Percentiles rank a stretch among this genome's conserved stretches.
Conservation (phyloP, 108 stramenopile species). For the Schizochytrium sp. region DNA sequence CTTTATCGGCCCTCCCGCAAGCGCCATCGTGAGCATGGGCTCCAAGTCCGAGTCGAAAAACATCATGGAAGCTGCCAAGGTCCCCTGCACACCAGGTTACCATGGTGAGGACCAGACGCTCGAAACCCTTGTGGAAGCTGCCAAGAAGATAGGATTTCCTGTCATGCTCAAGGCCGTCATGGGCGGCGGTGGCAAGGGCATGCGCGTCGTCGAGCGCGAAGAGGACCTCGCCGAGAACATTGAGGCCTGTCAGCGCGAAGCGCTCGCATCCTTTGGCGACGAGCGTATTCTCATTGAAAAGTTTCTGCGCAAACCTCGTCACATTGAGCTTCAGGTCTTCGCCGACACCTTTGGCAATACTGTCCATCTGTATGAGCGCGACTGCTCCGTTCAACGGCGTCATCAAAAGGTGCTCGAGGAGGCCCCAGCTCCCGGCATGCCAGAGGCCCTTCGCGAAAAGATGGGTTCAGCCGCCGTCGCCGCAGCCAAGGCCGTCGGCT, state of each 20-base stretch:
- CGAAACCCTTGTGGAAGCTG: conserved; percentile 35
- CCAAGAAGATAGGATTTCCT: conserved; percentile 60
- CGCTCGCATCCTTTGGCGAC: conserved; percentile 68
- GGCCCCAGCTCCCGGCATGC: conserved; percentile 78
- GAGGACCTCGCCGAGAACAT: conserved; percentile 57
- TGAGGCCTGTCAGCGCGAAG: conserved; percentile 62
- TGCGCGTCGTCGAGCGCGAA: conserved; percentile 60
- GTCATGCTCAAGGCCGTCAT: conserved; percentile 86
- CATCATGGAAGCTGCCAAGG: conserved; percentile 56
- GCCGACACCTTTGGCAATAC: conserved; percentile 82
- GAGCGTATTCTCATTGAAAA: conserved; percentile 69
- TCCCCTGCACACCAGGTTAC: conserved; percentile 57
- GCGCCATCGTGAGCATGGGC: conserved; percentile 70
- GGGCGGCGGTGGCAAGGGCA: conserved; percentile 90
- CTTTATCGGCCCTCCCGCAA: conserved; percentile 77
- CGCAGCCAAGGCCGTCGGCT: conserved; percentile 70
- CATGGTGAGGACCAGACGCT: conserved; percentile 52
- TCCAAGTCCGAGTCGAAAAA: conserved; percentile 51
- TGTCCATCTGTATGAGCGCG: conserved; percentile 84
- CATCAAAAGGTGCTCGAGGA: conserved; percentile 97
- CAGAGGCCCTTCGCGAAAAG: conserved; percentile 51
- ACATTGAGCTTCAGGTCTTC: conserved; percentile 90
- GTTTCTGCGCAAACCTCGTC: conserved; percentile 71
- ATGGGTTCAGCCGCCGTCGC: conserved; percentile 74
- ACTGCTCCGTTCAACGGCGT: conserved; percentile 85